phyloP scores from a whole-genome alignment of 768 basidiomycete genomes.

The Suillus subluteus region DNA sequence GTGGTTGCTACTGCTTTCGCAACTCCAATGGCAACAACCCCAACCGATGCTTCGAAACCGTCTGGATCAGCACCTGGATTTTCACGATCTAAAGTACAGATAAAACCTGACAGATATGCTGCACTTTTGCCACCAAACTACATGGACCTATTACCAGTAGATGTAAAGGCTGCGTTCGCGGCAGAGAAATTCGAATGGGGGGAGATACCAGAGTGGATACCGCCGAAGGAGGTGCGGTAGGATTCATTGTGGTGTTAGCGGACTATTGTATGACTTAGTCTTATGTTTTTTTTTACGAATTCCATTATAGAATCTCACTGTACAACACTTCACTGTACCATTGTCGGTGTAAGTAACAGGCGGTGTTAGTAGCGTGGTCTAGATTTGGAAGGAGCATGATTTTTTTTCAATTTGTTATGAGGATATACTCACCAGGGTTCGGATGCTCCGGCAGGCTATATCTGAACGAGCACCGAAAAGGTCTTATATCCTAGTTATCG shows the following conservation, averaged over 20 bases:
- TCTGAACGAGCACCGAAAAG: neutral
- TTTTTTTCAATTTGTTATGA: neutral
- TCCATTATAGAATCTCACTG: conserved; percentile 1
- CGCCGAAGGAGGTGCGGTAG: conserved; percentile 63
- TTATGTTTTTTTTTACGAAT: conserved; percentile 6
- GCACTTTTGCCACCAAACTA: conserved; percentile 62
- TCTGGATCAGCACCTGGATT: conserved; percentile 37
- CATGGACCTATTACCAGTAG: conserved; percentile 52
- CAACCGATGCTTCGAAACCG: conserved; percentile 22
- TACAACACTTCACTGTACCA: neutral
- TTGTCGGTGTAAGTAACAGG: neutral
- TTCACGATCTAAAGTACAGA: conserved; percentile 37
- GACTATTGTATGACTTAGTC: conserved; percentile 1
- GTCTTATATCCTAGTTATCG: conserved; percentile 1
- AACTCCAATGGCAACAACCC: conserved; percentile 28
- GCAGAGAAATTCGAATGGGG: conserved; percentile 66
- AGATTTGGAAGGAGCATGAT: conserved; percentile 19
- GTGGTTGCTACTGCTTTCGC: conserved; percentile 28
- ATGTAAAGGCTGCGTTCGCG: conserved; percentile 56
- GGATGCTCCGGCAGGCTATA: conserved; percentile 4
- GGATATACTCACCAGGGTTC: conserved; percentile 14
- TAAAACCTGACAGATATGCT: conserved; percentile 60
- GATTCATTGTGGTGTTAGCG: neutral
- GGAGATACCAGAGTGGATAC: conserved; percentile 74
- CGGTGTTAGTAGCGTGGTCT: conserved; percentile 7